Base-by-base conservation (phyloP, 176 grass and related monocot species). In the Eleusine indica region DNA sequence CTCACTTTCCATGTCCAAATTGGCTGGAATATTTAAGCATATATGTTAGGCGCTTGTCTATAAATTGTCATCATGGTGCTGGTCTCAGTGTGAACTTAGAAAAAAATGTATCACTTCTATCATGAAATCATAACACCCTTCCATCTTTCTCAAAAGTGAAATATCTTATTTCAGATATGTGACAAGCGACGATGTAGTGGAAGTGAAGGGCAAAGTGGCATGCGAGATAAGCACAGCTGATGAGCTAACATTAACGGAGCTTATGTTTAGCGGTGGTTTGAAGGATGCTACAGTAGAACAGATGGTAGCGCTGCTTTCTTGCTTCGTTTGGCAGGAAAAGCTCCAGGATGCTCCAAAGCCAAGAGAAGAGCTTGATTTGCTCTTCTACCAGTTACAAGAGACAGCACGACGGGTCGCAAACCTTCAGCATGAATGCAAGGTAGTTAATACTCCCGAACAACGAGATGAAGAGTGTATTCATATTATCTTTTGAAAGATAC, bases 301-400 rank as follows among this genome's bases (percentile, higher is more conserved):
- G 88, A 92, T 98, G 91, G 93, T 95, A 42, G 96, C 96, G 0
- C 80, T 98, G 70, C 93, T 95, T 16, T 98, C 91, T 41, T 98
- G 96, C 86, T 98, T 94, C 78, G 93, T 98, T 17, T 98, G 93
- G 96, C 91, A 93, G 70, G 96, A 98, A 30, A 98, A 90, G 87
- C 83, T 98, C 75, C 85, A 90, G 75, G 91, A 95, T 83, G 89
- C 91, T 35, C 93, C 83, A 3, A 99, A 99, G 68, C 91, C 93
- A 75, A 88, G 93, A 82, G 96, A 99, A 78, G 83, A 85, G 72
- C 93, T 99, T 40, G 83, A 90, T 74, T 52, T 89, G 63, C 91
- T 96, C 61, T 90, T 90, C 62, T 83, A 74, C 75, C 88, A 90
- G 62, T 14, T 90, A 74, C 84, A 87, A 14, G 84, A 90, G 62